These are phyloP conservation scores for Umbilicaria muhlenbergii DNA, from an alignment of 495 filamentous ascomycete genomes.

Conservation along the genomic window DNA sequence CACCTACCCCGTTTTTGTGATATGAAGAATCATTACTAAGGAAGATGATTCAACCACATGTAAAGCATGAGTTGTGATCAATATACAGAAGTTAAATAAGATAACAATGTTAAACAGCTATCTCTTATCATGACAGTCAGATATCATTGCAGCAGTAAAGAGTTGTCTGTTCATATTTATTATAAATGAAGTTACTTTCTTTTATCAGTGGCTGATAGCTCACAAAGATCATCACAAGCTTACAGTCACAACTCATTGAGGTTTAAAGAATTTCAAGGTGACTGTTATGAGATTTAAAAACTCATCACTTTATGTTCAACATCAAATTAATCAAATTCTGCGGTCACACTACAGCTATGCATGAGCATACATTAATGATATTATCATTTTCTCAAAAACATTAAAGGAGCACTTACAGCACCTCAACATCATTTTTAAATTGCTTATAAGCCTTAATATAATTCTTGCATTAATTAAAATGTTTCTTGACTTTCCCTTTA, in stretches of 20 bases:
- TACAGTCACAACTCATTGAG: not conserved
- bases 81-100: too few species aligned
- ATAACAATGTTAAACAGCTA: too few species aligned
- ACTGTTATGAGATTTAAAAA: constrained; percentile 4
- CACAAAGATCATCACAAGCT: not conserved
- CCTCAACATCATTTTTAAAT: not conserved
- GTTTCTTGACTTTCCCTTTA: not conserved
- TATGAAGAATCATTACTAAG: too few species aligned
- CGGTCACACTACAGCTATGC: not conserved
- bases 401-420: not conserved
- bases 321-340: not conserved
- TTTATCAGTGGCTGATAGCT: too few species aligned
- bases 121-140: too few species aligned
- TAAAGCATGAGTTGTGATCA: too few species aligned
- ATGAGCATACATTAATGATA: constrained; percentile 6
- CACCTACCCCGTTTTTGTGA: too few species aligned
- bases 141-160: too few species aligned
- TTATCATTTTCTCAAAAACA: constrained; percentile 1
- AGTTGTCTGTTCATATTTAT: too few species aligned
- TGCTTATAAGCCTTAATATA: not conserved
- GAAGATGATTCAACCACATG: too few species aligned
- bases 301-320: not conserved
- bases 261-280: not conserved
- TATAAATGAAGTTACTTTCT: too few species aligned
- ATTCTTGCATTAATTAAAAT: not conserved